Base-by-base conservation (phyloP, 1,284 basidiomycete genomes). In the Sporisorium scitamineum region DNA sequence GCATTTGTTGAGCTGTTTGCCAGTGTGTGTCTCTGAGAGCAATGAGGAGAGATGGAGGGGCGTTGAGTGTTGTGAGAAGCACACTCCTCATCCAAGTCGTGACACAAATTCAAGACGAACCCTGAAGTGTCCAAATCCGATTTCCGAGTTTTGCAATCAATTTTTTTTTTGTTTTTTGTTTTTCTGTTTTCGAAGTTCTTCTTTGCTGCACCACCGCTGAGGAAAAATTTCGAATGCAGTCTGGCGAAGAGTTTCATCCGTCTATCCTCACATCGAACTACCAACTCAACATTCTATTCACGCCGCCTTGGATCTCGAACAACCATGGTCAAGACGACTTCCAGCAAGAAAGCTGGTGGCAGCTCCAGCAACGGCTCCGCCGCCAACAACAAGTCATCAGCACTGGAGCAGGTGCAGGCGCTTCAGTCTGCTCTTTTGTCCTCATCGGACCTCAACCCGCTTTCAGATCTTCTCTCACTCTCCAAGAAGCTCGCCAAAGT, bases 401-500 rank as follows among this genome's bases (percentile, higher is more conserved):
- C 54, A 5, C 20, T 76, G 47, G 58, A 67, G 29, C 61, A 69
- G 45, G 70, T 79, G 14, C 59, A 67, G 18, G 55, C 69, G 7
- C 53, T 81, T 6, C 78, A 81, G 37, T 42, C 51, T 18, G 60
- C 67, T 18, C 75, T 83, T 29, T 61, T 78, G 7, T 67, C 70
- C 2, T 80, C 76, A 1, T 69, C 80, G 11, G 80, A 83, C 54
- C 75, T 83, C 54, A 83, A 83, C 51, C 81, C 81, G 5, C 62
- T 83, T 34, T 63, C 72, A 13, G 76, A 83, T 47, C 73, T 83
- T 29, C 68, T 80, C 29, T 32, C 66, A 13, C 58, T 83, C 44
- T 57, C 70, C 20, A 70, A 55, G 45, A 59, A 54, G 47, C 69
- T 64, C 34, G 60, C 68, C 5, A 62, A 59, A 16, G 26, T 57